These are phyloP conservation scores for Singerocomus inundabilis DNA, from an alignment of 1,284 basidiomycete genomes.

Conservation along the genomic window DNA sequence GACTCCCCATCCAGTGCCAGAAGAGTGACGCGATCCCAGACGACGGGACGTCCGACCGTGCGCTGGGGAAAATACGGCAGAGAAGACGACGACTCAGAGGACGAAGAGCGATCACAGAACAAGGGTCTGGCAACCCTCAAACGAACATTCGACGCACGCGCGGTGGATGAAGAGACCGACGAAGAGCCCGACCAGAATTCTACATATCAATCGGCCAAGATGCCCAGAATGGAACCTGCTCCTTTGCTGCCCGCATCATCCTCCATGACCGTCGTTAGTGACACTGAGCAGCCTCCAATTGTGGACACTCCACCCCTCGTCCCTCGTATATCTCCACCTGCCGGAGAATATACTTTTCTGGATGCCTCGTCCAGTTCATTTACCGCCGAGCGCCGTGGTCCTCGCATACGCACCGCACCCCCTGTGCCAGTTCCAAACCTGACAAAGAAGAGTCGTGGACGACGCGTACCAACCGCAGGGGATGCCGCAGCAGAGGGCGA, in stretches of 20 bases:
- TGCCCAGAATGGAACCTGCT: constrained; percentile 29
- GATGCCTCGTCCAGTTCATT: constrained; percentile 38
- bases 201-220: constrained; percentile 22
- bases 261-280: constrained; percentile 31
- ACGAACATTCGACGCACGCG: constrained; percentile 35
- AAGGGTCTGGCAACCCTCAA: constrained; percentile 28
- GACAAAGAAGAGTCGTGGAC: constrained; percentile 70
- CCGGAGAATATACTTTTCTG: constrained; percentile 35
- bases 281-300: constrained; percentile 13
- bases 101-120: constrained; percentile 17
- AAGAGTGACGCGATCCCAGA: constrained; percentile 34
- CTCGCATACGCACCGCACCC: constrained; percentile 39
- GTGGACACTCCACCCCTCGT: constrained; percentile 9
- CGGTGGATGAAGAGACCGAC: constrained; percentile 36
- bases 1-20: constrained; percentile 27
- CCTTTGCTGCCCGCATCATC: constrained; percentile 30
- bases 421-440: constrained; percentile 68
- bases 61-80: constrained; percentile 35
- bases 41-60: constrained; percentile 33
- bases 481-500: constrained; percentile 30
- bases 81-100: constrained; percentile 30
- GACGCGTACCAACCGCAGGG: constrained; percentile 56
- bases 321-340: constrained; percentile 25
- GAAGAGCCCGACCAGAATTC: constrained; percentile 27
- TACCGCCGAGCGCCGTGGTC: constrained; percentile 34